phyloP scores from a whole-genome alignment of 345 rosid genomes.

The Euclidium syriacum region DNA sequence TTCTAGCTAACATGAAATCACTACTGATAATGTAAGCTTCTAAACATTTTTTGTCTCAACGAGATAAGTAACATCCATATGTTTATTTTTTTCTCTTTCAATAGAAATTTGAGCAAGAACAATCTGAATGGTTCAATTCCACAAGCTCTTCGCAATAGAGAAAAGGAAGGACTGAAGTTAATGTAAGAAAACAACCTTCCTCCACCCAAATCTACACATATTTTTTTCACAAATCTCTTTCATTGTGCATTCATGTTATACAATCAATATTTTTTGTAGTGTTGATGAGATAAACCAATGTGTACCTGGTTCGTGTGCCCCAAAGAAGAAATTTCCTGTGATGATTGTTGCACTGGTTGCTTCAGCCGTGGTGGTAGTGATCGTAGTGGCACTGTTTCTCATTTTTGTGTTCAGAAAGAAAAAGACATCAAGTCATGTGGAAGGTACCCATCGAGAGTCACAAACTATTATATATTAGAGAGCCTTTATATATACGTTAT shows the following conservation, averaged over 20 bases:
- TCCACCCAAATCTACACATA: neutral
- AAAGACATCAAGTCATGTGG: neutral
- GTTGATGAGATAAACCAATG: neutral
- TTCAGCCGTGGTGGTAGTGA: neutral
- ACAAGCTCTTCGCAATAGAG: slow-evolving; percentile 23
- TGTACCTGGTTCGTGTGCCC: neutral
- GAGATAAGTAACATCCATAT: no score
- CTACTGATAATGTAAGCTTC: slow-evolving; percentile 43
- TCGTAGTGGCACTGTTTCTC: neutral
- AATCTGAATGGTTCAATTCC: slow-evolving; percentile 36
- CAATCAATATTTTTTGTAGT: neutral
- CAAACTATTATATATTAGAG: neutral
- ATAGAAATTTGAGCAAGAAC: slow-evolving; percentile 39
- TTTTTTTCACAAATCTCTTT: neutral
- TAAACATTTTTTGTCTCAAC: neutral
- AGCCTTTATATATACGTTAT: neutral
- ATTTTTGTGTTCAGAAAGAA: neutral
- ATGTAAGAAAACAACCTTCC: slow-evolving; percentile 9
- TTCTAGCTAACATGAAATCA: slow-evolving; percentile 34
- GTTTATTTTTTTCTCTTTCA: neutral
- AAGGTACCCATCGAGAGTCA: neutral
- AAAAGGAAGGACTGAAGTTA: slow-evolving; percentile 4
- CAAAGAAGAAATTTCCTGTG: slow-evolving; percentile 9
- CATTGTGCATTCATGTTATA: neutral
- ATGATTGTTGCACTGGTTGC: slow-evolving; percentile 16